A percentile compares a stretch with the other conserved stretches of the same genome.
phyloP scores from a whole-genome alignment of 345 rosid species.

The Punica granatum region DNA sequence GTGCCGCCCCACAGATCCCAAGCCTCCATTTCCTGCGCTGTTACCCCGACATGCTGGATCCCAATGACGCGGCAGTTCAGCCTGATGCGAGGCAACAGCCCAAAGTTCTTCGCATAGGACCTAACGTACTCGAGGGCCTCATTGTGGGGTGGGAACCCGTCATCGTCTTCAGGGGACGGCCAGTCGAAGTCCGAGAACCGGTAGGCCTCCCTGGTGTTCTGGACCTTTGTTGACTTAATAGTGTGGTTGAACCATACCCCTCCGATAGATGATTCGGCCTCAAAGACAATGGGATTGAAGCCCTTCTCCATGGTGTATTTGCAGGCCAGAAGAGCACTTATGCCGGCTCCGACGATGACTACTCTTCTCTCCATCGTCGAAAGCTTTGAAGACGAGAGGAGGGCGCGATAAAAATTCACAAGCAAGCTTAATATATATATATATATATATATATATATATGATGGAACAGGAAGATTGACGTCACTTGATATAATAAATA shows the following conservation, averaged over 20 bases:
- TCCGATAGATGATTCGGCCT: constrained; percentile 20
- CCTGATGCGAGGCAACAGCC: constrained; percentile 17
- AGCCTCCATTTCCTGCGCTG: constrained; percentile 23
- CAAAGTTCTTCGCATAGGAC: constrained; percentile 23
- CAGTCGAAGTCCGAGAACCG: constrained; percentile 38
- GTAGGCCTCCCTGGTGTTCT: constrained; percentile 13
- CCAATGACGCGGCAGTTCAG: constrained; percentile 22
- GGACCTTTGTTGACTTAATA: constrained; percentile 22
- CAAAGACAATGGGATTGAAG: constrained; percentile 26
- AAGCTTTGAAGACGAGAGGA: neutral
- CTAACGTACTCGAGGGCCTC: constrained; percentile 20
- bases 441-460: too few species aligned
- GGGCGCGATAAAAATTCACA: neutral
- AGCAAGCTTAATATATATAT: neutral
- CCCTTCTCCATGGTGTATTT: constrained; percentile 24
- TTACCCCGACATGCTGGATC: constrained; percentile 26
- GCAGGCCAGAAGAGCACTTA: constrained; percentile 37
- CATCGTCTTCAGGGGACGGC: constrained; percentile 21
- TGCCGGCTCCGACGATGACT: constrained; percentile 33
- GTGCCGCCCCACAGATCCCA: constrained; percentile 35
- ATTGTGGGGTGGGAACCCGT: constrained; percentile 13
- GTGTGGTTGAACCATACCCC: constrained; percentile 29
- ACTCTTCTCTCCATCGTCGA: constrained; percentile 26
- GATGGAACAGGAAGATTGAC: too few species aligned
- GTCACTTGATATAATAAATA: too few species aligned